These are phyloP conservation scores for Sclerotiophoma versabilis DNA, from an alignment of 2,329 filamentous ascomycete genomes.

Conservation along the genomic window DNA sequence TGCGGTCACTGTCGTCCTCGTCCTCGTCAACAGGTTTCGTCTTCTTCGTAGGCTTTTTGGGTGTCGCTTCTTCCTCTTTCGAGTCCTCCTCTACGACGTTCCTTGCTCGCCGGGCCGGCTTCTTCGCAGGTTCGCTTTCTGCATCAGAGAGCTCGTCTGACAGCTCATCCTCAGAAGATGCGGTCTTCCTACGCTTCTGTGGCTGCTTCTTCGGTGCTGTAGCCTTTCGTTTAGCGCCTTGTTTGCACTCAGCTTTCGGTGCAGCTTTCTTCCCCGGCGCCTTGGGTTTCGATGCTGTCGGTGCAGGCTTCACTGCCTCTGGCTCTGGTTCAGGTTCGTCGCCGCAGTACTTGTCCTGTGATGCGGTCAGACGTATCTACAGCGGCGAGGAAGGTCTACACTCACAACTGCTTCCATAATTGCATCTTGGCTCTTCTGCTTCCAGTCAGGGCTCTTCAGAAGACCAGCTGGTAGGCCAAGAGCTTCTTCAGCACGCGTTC, in stretches of 20 bases:
- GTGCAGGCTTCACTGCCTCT: slow-evolving; percentile 23
- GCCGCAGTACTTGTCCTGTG: slow-evolving; percentile 38
- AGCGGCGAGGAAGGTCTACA: not conserved
- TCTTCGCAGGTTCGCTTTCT: slow-evolving; percentile 38
- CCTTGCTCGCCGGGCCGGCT: slow-evolving; percentile 30
- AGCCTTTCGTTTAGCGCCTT: slow-evolving; percentile 44
- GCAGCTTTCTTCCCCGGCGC: slow-evolving; percentile 14
- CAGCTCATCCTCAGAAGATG: slow-evolving; percentile 41
- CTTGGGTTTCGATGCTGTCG: slow-evolving; percentile 6
- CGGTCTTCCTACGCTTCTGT: slow-evolving; percentile 41
- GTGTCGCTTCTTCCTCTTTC: slow-evolving; percentile 32
- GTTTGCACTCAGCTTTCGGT: slow-evolving; percentile 31
- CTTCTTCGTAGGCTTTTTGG: slow-evolving; percentile 18
- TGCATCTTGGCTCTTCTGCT: slow-evolving; percentile 55
- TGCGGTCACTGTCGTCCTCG: slow-evolving; percentile 25
- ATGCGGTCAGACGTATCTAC: slow-evolving; percentile 6
- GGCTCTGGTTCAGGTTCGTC: slow-evolving; percentile 33
- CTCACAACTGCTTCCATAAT: slow-evolving; percentile 43
- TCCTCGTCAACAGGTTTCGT: slow-evolving; percentile 18
- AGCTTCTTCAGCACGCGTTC: slow-evolving; percentile 59
- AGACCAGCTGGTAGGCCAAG: slow-evolving; percentile 62
- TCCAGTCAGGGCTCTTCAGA: slow-evolving; percentile 65
- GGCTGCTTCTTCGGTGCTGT: slow-evolving; percentile 37
- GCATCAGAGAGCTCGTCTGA: slow-evolving; percentile 35
- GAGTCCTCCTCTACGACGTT: slow-evolving; percentile 41